Conservation (phyloP, 2,329 filamentous ascomycete genomes). For the Xylaria arbuscula region DNA sequence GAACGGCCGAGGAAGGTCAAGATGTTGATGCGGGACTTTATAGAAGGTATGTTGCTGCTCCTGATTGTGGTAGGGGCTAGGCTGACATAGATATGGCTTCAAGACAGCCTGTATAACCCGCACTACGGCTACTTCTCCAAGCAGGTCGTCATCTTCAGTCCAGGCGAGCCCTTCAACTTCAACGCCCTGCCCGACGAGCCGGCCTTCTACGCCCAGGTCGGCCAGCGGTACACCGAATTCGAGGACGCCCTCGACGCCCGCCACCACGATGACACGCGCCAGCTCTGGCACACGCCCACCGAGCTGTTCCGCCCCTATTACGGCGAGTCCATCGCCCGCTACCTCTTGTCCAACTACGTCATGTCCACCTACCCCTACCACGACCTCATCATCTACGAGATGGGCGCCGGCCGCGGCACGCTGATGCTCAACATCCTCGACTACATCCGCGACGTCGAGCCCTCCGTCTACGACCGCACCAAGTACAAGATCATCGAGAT, state of each 20-base stretch:
- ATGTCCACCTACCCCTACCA: conserved; percentile 94
- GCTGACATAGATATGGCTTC: conserved; percentile 30
- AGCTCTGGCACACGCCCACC: conserved; percentile 98
- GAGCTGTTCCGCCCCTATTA: conserved; percentile 97
- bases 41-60: conserved; percentile 75
- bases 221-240: conserved; percentile 86
- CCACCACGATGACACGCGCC: conserved; percentile 78
- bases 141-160: conserved; percentile 94
- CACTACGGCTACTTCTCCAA: conserved; percentile 97
- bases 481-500: conserved; percentile 98
- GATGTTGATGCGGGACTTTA: conserved; percentile 98
- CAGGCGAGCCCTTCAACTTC: conserved; percentile 93
- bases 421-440: conserved; percentile 98
- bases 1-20: conserved; percentile 89
- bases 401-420: conserved; percentile 96
- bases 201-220: conserved; percentile 81
- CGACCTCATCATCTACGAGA: conserved; percentile 97
- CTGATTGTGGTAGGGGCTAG: not conserved
- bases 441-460: conserved; percentile 89
- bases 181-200: conserved; percentile 82
- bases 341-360: conserved; percentile 95
- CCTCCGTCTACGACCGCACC: conserved; percentile 92
- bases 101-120: conserved; percentile 94
- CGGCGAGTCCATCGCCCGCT: conserved; percentile 95
- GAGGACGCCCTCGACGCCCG: conserved; percentile 85